A percentile compares a stretch with the other conserved stretches of the same genome.
Evolutionary conservation across 116 monocot genomes (phyloP).

Genomic region (Dioscorea cayenensis): DNA sequence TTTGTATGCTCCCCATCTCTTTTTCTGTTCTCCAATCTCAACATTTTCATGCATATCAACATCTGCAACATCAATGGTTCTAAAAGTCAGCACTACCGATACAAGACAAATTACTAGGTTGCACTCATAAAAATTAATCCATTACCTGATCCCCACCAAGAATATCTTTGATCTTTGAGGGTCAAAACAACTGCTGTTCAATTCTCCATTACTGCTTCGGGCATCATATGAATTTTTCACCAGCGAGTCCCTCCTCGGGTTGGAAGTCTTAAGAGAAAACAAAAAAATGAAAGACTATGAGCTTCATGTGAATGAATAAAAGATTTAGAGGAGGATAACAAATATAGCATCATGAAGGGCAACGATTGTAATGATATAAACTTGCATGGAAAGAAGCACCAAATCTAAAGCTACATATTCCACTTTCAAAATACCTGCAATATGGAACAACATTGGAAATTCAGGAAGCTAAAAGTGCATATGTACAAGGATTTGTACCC

Average conservation of each 20-base stretch:
- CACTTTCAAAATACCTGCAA: too few relatives aligned
- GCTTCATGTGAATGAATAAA: neutral
- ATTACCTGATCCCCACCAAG: slow-evolving; percentile 82
- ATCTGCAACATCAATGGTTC: slow-evolving; percentile 24
- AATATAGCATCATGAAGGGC: neutral
- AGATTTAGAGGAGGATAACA: neutral
- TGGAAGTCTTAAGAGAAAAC: slow-evolving; percentile 4
- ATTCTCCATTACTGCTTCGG: slow-evolving; percentile 85
- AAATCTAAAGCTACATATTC: too few relatives aligned
- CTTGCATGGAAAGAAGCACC: too few relatives aligned
- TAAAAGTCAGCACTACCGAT: neutral
- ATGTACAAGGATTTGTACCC: too few relatives aligned
- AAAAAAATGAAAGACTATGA: neutral
- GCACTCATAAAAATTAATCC: neutral
- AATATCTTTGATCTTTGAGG: slow-evolving; percentile 88
- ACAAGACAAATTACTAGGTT: neutral
- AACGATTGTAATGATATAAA: neutral
- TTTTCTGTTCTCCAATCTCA: slow-evolving; percentile 96
- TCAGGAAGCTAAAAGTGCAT: too few relatives aligned
- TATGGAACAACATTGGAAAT: too few relatives aligned
- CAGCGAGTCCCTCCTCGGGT: slow-evolving; percentile 76
- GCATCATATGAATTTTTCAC: too few relatives aligned
- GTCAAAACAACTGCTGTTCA: slow-evolving; percentile 93
- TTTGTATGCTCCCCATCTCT: slow-evolving; percentile 77
- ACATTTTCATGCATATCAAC: slow-evolving; percentile 95